Conservation (phyloP, 768 basidiomycete genomes). For the Rhodotorula sphaerocarpa region DNA sequence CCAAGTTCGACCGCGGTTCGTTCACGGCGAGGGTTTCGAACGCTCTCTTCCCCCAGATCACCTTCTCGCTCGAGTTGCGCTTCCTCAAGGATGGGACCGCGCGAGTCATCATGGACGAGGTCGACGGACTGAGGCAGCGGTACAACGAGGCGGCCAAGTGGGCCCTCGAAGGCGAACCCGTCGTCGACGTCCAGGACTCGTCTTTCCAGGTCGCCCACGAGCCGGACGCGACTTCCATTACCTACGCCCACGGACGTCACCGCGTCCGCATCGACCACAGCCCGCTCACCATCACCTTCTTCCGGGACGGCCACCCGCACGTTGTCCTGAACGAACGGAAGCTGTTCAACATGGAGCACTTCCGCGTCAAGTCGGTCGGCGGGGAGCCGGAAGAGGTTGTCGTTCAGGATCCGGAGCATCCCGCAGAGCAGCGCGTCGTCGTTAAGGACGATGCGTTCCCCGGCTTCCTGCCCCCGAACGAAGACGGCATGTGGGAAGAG, state of each 20-base stretch:
- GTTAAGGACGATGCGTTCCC: constrained; percentile 36
- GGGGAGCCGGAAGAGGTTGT: constrained; percentile 44
- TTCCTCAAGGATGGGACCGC: constrained; percentile 82
- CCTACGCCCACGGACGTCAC: constrained; percentile 44
- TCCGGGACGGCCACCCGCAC: constrained; percentile 67
- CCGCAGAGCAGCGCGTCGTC: constrained; percentile 43
- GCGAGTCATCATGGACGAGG: constrained; percentile 86
- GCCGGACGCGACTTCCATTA: constrained; percentile 49
- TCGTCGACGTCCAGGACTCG: constrained; percentile 40
- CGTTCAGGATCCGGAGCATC: constrained; percentile 48
- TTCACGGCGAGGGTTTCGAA: constrained; percentile 73
- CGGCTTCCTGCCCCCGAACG: constrained; percentile 61
- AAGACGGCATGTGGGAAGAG: constrained; percentile 86
- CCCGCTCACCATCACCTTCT: constrained; percentile 67
- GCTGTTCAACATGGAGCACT: constrained; percentile 96
- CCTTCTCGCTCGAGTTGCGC: constrained; percentile 71
- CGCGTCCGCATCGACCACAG: constrained; percentile 55
- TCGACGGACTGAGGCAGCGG: constrained; percentile 64
- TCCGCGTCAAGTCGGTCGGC: constrained; percentile 53
- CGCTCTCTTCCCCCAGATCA: constrained; percentile 70
- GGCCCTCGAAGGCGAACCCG: constrained; percentile 71
- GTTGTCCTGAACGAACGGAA: constrained; percentile 81
- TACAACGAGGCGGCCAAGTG: constrained; percentile 89
- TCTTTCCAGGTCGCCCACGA: constrained; percentile 21
- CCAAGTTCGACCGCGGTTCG: constrained; percentile 51